These are phyloP conservation scores for Sugiyamaella boreocaroliniensis DNA, from an alignment of 805 yeast genomes.

Conservation along the genomic window DNA sequence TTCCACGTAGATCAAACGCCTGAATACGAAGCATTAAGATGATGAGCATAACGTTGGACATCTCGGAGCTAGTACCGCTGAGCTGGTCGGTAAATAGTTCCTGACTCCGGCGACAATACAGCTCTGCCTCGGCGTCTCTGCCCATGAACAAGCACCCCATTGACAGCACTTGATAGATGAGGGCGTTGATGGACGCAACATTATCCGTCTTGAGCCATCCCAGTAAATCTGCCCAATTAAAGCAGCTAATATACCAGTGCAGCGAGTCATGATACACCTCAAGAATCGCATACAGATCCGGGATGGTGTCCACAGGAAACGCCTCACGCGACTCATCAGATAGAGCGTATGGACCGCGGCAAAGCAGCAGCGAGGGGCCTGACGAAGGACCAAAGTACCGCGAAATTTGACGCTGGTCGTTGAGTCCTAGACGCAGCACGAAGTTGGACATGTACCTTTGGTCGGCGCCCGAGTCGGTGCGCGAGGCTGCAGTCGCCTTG, in stretches of 20 bases:
- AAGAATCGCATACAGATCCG: constrained; percentile 10
- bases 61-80: background rate
- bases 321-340: constrained; percentile 2
- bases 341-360: constrained; percentile 6
- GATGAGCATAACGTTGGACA: constrained; percentile 6
- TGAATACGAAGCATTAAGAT: constrained; percentile 10
- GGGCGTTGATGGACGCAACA: constrained; percentile 10
- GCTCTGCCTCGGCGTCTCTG: constrained; percentile 8
- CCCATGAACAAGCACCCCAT: constrained; percentile 7
- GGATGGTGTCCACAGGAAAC: constrained; percentile 15
- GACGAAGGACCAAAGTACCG: constrained; percentile 18
- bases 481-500: background rate
- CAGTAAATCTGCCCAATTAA: constrained; percentile 13
- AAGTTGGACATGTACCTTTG: constrained; percentile 3
- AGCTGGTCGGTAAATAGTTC: constrained; percentile 3
- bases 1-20: constrained; percentile 9
- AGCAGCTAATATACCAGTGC: constrained; percentile 16
- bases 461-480: background rate
- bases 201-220: constrained; percentile 12
- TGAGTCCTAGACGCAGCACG: constrained; percentile 12
- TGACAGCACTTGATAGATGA: constrained; percentile 15
- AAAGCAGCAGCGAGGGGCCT: constrained; percentile 16
- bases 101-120: constrained; percentile 2
- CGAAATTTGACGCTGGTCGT: constrained; percentile 6
- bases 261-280: constrained; percentile 9